Percentiles rank a stretch among this genome's conserved stretches.
These are phyloP conservation scores for Pyrrhoderma noxium DNA, from an alignment of 1,284 basidiomycete species.

Conservation along the genomic window DNA sequence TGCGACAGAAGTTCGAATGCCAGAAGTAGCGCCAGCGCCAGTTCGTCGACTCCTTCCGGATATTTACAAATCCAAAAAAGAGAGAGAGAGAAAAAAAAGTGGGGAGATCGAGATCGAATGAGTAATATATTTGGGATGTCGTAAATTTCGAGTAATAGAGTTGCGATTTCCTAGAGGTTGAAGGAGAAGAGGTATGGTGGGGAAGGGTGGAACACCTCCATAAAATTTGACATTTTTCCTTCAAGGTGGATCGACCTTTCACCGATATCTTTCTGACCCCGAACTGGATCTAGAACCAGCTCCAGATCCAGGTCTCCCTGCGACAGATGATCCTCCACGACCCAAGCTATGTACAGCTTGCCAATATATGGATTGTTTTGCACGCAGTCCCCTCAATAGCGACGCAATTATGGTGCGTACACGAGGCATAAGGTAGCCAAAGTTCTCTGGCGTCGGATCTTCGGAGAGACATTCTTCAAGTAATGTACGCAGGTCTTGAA, in stretches of 20 bases:
- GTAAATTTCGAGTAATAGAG: too few species aligned
- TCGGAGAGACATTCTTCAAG: constrained; percentile 87
- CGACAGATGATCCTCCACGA: neutral
- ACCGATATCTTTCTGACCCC: neutral
- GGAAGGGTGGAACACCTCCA: too few species aligned
- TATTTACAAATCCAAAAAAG: too few species aligned
- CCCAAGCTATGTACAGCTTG: constrained; percentile 3
- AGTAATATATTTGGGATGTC: too few species aligned
- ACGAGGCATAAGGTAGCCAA: constrained; percentile 73
- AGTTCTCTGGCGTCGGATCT: constrained; percentile 63
- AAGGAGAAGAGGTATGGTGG: too few species aligned
- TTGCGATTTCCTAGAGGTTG: too few species aligned
- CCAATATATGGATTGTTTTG: constrained; percentile 68
- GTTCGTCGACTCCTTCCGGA: too few species aligned
- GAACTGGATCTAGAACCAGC: constrained; percentile 5
- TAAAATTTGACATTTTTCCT: too few species aligned
- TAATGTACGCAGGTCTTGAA: constrained; percentile 71
- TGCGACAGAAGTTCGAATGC: too few species aligned
- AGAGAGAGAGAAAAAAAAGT: too few species aligned
- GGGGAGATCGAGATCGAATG: too few species aligned
- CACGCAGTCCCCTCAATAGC: constrained; percentile 77
- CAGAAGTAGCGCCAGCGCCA: too few species aligned
- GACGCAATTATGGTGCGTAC: constrained; percentile 76
- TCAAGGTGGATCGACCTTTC: neutral
- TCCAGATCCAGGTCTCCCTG: constrained; percentile 1